Evolutionary conservation across 2,329 filamentous ascomycete species (phyloP).

Genomic region (Exserohilum turcica): DNA sequence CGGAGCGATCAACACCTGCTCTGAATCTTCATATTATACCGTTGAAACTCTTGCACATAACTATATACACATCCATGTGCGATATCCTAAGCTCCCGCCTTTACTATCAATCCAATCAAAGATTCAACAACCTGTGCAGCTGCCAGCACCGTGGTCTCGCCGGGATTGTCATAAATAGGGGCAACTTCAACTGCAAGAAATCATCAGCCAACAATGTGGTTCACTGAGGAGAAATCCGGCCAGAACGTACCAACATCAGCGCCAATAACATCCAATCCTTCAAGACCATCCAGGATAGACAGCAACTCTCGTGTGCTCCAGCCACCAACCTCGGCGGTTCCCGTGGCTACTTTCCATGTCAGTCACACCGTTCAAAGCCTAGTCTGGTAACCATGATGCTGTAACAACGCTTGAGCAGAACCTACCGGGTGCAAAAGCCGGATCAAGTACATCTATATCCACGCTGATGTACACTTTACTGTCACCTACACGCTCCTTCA

Average conservation of each 20-base stretch:
- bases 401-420: neutral
- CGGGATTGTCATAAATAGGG: conserved; percentile 65
- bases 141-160: conserved; percentile 62
- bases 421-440: conserved; percentile 60
- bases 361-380: neutral
- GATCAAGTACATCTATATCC: conserved; percentile 63
- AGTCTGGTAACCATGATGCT: neutral
- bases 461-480: conserved; percentile 62
- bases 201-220: conserved; percentile 5
- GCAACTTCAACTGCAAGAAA: conserved; percentile 61
- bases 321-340: conserved; percentile 65
- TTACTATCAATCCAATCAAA: conserved; percentile 56
- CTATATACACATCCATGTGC: neutral
- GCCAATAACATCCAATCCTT: conserved; percentile 62
- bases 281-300: conserved; percentile 63
- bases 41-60: neutral
- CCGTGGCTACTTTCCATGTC: conserved; percentile 51
- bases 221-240: neutral
- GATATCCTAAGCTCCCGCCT: conserved; percentile 42
- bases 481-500: conserved; percentile 58
- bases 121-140: conserved; percentile 61
- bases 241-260: conserved; percentile 58
- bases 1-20: neutral
- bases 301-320: conserved; percentile 66
- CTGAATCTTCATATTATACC: neutral